Evolutionary conservation across 73 alveolate genomes (phyloP).

Genomic region (Paramecium bursaria): DNA sequence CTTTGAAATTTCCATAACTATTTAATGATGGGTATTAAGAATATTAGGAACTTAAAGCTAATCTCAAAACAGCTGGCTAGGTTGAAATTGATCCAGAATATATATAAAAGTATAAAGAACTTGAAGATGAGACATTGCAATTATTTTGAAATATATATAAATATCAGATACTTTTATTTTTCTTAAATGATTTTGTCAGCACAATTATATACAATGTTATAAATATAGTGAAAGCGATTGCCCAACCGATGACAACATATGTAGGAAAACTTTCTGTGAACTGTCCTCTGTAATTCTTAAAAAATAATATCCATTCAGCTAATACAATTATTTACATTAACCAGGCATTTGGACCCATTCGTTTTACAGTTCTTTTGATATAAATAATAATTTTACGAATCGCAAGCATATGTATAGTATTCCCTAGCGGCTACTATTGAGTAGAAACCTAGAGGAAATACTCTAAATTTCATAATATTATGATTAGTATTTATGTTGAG

Average conservation of each 20-base stretch:
- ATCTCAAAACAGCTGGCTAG: no score
- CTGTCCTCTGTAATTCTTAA: slow-evolving; percentile 57
- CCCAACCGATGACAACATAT: slow-evolving; percentile 37
- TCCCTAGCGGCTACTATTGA: slow-evolving; percentile 70
- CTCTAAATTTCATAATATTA: slow-evolving; percentile 59
- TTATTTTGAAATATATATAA: no score
- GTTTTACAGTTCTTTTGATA: slow-evolving; percentile 31
- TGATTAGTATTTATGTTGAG: slow-evolving; percentile 59
- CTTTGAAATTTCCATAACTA: not conserved
- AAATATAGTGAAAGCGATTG: no score
- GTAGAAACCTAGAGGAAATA: slow-evolving; percentile 63
- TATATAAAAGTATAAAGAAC: no score
- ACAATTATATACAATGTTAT: no score
- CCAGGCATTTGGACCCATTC: slow-evolving; percentile 70
- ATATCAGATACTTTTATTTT: no score
- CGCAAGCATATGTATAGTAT: slow-evolving; percentile 59
- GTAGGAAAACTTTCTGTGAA: slow-evolving; percentile 64
- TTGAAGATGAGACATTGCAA: no score
- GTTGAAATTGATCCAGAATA: no score
- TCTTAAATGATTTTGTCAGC: no score
- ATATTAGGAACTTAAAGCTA: not conserved
- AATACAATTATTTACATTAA: slow-evolving; percentile 56
- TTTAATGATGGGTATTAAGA: not conserved
- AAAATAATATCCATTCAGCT: slow-evolving; percentile 58
- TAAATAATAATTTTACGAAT: slow-evolving; percentile 46